A percentile compares a stretch with the other conserved stretches of the same genome.
Evolutionary conservation across 1,284 basidiomycete species (phyloP).

Genomic region (Cryptococcus sp.): DNA sequence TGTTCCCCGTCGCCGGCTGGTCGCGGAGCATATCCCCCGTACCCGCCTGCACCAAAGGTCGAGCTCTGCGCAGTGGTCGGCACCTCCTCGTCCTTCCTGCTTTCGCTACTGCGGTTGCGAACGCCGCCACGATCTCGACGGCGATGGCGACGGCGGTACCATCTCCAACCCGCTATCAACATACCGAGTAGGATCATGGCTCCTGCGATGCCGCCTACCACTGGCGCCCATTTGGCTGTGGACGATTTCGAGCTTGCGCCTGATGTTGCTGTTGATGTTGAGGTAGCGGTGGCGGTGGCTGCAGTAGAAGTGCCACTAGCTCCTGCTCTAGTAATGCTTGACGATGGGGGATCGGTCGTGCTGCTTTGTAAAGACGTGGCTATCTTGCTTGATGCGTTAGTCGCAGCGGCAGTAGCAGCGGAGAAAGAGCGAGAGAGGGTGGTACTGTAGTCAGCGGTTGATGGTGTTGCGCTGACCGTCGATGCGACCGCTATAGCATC

Average conservation of each 20-base stretch:
- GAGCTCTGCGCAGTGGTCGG: too few relatives aligned
- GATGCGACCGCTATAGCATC: slow-evolving; percentile 4
- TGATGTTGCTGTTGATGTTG: slow-evolving; percentile 1
- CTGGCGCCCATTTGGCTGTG: slow-evolving; percentile 13
- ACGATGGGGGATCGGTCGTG: slow-evolving; percentile 10
- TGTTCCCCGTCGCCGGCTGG: too few relatives aligned
- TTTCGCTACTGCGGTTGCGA: not conserved
- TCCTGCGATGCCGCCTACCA: slow-evolving; percentile 28
- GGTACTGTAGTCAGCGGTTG: slow-evolving; percentile 13
- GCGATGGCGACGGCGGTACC: slow-evolving; percentile 1
- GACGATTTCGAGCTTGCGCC: not conserved
- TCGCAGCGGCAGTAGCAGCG: not conserved
- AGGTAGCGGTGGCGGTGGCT: not conserved
- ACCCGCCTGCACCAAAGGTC: too few relatives aligned
- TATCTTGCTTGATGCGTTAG: not conserved
- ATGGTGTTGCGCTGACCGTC: slow-evolving; percentile 9
- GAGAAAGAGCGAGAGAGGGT: slow-evolving; percentile 34
- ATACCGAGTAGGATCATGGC: slow-evolving; percentile 20
- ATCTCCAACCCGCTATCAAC: slow-evolving; percentile 13
- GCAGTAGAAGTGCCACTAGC: not conserved
- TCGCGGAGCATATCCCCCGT: too few relatives aligned
- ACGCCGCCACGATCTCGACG: not conserved
- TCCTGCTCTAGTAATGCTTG: not conserved
- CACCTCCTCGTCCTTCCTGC: too few relatives aligned
- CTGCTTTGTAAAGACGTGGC: slow-evolving; percentile 1